Conservation (phyloP, 306 rosid genomes). For the Prunus persica region Prunus_persica_NCBIv2 NC_034010.1:26787501-26788000, state of each 20-base stretch:
- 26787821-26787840: too few relatives aligned
- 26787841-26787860: too few relatives aligned
- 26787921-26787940: neutral
- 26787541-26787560: constrained; percentile 22
- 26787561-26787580: constrained; percentile 24
- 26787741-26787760: neutral
- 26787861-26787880: too few relatives aligned
- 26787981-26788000: neutral
- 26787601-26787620: neutral
- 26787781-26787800: neutral
- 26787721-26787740: neutral
- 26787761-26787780: constrained; percentile 5
- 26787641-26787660: neutral
- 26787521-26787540: constrained; percentile 54
- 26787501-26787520: constrained; percentile 69
- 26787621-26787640: neutral
- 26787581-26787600: constrained; percentile 7
- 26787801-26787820: neutral
- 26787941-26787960: constrained; percentile 19
- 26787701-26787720: neutral
- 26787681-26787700: neutral
- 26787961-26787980: neutral
- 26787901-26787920: neutral
- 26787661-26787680: too few relatives aligned
- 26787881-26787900: too few relatives aligned